phyloP scores from a whole-genome alignment of 768 basidiomycete genomes.

The Pleurotus eryngii region DNA sequence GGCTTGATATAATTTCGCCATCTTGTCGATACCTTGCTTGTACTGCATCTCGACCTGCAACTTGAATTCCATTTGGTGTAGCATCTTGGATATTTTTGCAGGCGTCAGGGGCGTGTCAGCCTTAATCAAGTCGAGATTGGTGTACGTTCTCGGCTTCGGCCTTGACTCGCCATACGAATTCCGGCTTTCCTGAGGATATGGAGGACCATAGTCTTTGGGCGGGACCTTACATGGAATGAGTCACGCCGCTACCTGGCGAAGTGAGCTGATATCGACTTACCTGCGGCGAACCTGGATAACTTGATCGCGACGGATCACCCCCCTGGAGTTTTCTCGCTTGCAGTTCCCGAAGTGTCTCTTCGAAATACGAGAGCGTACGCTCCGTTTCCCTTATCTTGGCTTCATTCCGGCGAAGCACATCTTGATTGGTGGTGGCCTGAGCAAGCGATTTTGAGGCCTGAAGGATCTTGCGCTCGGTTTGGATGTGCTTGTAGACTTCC shows the following conservation, averaged over 20 bases:
- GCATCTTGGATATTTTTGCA: conserved; percentile 95
- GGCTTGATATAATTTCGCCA: conserved; percentile 93
- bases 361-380: conserved; percentile 81
- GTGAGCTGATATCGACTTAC: conserved; percentile 20
- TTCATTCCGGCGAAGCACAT: conserved; percentile 79
- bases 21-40: conserved; percentile 98
- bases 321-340: conserved; percentile 70
- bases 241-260: conserved; percentile 4
- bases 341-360: conserved; percentile 80
- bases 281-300: conserved; percentile 40
- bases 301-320: conserved; percentile 53
- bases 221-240: conserved; percentile 38
- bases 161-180: conserved; percentile 25
- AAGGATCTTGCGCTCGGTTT: conserved; percentile 90
- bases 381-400: conserved; percentile 86
- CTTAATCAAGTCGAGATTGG: conserved; percentile 91
- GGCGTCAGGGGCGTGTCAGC: conserved; percentile 96
- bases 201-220: conserved; percentile 44
- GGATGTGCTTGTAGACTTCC: conserved; percentile 85
- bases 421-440: conserved; percentile 81
- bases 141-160: conserved; percentile 65
- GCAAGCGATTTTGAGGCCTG: conserved; percentile 78
- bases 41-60: conserved; percentile 97
- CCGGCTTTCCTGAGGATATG: conserved; percentile 24
- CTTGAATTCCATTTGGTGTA: conserved; percentile 99